Percentiles rank a stretch among this genome's conserved stretches.
phyloP scores from a whole-genome alignment of 306 rosid species.

The Herpetospermum pedunculosum region DNA sequence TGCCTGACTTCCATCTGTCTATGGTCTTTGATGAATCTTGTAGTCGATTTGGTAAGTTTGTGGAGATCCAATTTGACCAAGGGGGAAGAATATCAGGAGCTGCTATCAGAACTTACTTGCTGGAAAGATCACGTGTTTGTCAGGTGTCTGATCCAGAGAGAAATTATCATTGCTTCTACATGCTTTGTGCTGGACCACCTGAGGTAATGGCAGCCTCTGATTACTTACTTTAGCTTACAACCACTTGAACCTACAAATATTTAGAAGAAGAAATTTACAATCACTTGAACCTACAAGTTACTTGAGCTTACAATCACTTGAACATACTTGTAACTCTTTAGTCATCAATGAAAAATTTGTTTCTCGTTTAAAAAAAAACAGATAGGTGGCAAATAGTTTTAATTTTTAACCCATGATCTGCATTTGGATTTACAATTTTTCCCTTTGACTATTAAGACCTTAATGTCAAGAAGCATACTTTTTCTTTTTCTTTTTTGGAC shows the following conservation, averaged over 20 bases:
- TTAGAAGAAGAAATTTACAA: background rate
- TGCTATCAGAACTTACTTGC: slow-evolving; percentile 91
- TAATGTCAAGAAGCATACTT: background rate
- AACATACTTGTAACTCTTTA: background rate
- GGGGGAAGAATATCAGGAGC: slow-evolving; percentile 97
- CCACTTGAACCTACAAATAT: background rate
- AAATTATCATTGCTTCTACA: slow-evolving; percentile 99
- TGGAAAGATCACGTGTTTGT: slow-evolving; percentile 99
- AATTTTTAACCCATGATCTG: background rate
- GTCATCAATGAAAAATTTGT: too few species aligned
- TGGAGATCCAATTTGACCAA: slow-evolving; percentile 95
- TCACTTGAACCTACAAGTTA: background rate
- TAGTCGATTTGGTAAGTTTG: slow-evolving; percentile 99
- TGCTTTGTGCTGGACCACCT: slow-evolving; percentile 93
- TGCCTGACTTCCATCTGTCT: slow-evolving; percentile 14
- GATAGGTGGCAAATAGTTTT: background rate
- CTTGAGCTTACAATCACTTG: background rate
- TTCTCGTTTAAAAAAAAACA: background rate
- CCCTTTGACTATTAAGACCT: background rate
- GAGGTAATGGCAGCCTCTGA: slow-evolving; percentile 46
- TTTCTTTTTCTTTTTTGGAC: slow-evolving; percentile 4
- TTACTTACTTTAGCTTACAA: background rate
- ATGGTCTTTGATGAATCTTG: slow-evolving; percentile 16
- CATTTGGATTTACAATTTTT: background rate
- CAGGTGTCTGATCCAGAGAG: slow-evolving; percentile 96